A percentile compares a stretch with the other conserved stretches of the same genome.
These are phyloP conservation scores for Acarospora socialis DNA, from an alignment of 2,329 filamentous ascomycete genomes.

Conservation along the genomic window DNA sequence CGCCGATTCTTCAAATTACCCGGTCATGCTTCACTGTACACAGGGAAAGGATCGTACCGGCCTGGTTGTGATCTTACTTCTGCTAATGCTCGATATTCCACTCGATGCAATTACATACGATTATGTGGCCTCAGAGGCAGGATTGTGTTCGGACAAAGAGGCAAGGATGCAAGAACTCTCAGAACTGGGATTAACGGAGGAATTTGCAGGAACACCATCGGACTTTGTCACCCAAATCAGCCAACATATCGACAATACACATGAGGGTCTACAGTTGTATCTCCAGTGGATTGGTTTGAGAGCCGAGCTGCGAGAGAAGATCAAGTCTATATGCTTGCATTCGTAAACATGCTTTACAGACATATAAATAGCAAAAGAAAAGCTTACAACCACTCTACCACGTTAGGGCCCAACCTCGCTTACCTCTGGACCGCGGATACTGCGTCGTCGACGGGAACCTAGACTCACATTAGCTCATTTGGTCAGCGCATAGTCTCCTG, in stretches of 20 bases:
- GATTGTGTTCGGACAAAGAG: constrained; percentile 47
- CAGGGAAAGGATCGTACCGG: constrained; percentile 82
- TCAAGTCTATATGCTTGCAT: too few species aligned
- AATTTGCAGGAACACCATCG: constrained; percentile 52
- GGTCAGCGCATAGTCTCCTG: too few species aligned
- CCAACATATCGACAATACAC: constrained; percentile 42
- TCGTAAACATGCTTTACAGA: too few species aligned
- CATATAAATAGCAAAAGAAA: too few species aligned
- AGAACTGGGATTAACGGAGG: constrained; percentile 56
- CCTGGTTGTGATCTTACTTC: constrained; percentile 50
- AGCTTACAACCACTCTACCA: too few species aligned
- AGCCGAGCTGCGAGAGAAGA: constrained; percentile 26
- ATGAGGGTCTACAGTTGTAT: constrained; percentile 55
- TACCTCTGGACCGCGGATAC: too few species aligned
- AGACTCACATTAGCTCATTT: too few species aligned
- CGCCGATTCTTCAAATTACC: constrained; percentile 37
- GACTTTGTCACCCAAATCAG: constrained; percentile 49
- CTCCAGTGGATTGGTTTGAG: constrained; percentile 48
- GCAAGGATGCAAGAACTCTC: constrained; percentile 53
- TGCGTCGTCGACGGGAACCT: too few species aligned
- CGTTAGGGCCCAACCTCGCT: too few species aligned
- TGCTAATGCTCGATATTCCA: constrained; percentile 40
- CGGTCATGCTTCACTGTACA: constrained; percentile 66
- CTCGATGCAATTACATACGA: constrained; percentile 51
- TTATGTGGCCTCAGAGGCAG: constrained; percentile 51